phyloP scores from a whole-genome alignment of 176 grass and related monocot species.

The Dactylis glomerata region DNA sequence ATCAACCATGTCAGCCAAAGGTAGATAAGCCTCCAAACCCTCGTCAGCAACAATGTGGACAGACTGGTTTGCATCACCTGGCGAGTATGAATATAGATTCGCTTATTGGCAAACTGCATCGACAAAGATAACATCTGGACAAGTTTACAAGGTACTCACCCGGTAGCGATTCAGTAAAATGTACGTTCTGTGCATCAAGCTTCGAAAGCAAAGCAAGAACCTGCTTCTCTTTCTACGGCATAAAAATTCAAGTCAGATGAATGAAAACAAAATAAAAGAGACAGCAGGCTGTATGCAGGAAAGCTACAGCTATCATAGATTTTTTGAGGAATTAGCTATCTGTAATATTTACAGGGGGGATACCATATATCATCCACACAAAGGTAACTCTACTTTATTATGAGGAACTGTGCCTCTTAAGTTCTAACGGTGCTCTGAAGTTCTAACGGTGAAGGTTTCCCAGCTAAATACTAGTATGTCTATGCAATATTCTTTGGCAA shows the following conservation, averaged over 20 bases:
- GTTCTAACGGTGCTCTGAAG: background rate
- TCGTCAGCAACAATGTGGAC: conserved; percentile 90
- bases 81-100: background rate
- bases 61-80: conserved; percentile 85
- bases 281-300: background rate
- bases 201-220: conserved; percentile 75
- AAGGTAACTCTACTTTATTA: background rate
- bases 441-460: background rate
- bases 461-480: background rate
- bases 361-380: background rate
- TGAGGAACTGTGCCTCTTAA: background rate
- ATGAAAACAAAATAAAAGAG: background rate
- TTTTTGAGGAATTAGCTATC: no score
- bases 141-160: conserved; percentile 32
- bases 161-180: conserved; percentile 76
- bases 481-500: background rate
- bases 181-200: conserved; percentile 68
- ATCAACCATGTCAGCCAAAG: conserved; percentile 91
- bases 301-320: background rate
- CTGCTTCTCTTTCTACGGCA: conserved; percentile 75
- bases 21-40: conserved; percentile 85
- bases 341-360: no score
- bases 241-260: background rate
- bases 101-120: conserved; percentile 7
- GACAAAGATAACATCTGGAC: background rate